Evolutionary conservation across 1,139 yeast genomes (phyloP), one percentile per base, ranked within the genome.

Genomic region (Taphrina pruni): DNA sequence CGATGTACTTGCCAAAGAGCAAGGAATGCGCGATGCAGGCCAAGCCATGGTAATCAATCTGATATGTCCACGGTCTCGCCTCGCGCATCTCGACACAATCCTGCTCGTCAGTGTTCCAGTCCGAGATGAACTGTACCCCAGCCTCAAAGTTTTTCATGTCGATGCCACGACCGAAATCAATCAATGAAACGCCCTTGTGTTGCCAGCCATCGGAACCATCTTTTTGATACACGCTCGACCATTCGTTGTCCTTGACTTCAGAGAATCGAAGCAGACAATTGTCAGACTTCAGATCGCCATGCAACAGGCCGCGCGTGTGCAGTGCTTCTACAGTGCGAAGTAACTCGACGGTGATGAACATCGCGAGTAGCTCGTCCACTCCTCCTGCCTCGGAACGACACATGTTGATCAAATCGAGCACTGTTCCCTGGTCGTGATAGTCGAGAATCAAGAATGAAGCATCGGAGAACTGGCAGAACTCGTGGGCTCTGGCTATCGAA

Each of bases 251-350:
- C 60, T 77, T 80, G 54, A 69, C 74, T 65, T 61, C 71, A 73
- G 65, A 80, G 55, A 90, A 82, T 54, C 89, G 78, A 0, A 91
- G 76, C 96, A 93, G 89, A 73, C 95, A 89, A 75, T 92, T 92
- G 72, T 90, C 97, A 0, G 97, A 89, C 75, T 89, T 90, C 70
- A 92, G 78, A 76, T 91, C 96, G 0, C 97, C 96, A 78, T 93
- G 97, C 17, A 93, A 81, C 0, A 92, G 85, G 0, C 88, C 88
- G 12, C 84, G 79, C 0, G 79, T 77, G 75, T 93, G 97, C 39
- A 93, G 78, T 0, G 81, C 77, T 73, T 88, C 91, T 1, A 90
- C 78, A 0, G 85, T 80, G 67, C 85, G 83, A 64, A 90, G 76
- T 35, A 90, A 77, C 74, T 90, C 90, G 9, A 86, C 78, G 0